Evolutionary conservation across 345 rosid genomes (phyloP), one percentile per base, ranked within the genome.

Genomic region (Acer yangbiense): DNA sequence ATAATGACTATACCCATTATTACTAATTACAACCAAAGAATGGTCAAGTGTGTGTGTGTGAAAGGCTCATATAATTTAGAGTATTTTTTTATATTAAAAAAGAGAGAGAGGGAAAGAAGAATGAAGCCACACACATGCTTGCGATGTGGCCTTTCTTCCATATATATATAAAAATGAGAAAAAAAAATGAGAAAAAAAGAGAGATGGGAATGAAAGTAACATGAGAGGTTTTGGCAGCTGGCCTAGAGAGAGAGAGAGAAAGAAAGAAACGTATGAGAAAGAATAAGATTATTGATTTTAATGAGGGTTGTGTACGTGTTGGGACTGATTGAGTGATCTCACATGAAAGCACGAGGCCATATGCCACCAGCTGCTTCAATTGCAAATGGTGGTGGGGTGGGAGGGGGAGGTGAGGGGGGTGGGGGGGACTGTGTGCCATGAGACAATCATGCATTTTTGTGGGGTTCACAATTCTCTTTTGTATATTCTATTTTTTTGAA

Each of bases 261-360:
- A 61, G 65, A 35, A 4, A 72, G 61, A 43, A 43, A 43, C 46
- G 7, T 8, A 43, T 43, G 7, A 43, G 10, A 7, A 43, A 52
- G 68, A 62, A 21, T 69, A 70, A 3, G 77, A 58, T 32, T 35
- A 35, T 35, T 4, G 4, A 35, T 9, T 60, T 65, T 11, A 72
- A 79, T 79, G 85, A 68, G 65, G 63, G 70, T 73, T 43, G 46
- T 43, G 46, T 43, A 43, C 46, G 9, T 43, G 82, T 18, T 77
- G 81, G 81, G 84, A 81, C 17, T 79, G 74, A 83, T 78, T 64
- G 79, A 85, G 74, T 35, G 39, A 35, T 61, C 69, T 83, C 88
- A 85, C 90, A 80, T 87, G 90, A 83, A 87, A 7, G 87, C 90
- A 87, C 82, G 85, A 85, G 82, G 84, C 68, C 68, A n/a, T 54